A percentile compares a stretch with the other conserved stretches of the same genome.
Conservation (phyloP, 257 asterid genomes). For the Datura wrightii region DNA sequence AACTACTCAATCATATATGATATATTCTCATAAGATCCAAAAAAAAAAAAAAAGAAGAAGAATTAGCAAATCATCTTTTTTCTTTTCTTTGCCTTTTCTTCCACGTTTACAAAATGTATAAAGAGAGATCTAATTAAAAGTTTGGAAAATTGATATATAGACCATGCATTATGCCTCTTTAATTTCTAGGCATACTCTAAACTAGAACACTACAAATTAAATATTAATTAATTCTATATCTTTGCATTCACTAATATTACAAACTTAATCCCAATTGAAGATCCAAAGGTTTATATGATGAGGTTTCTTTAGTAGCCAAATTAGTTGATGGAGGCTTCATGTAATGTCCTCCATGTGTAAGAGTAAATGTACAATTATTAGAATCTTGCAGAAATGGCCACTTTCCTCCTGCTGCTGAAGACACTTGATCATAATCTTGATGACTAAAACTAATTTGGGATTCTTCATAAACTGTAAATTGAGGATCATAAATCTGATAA, state of each 20-base stretch:
- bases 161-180: slow-evolving; percentile 15
- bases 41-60: neutral
- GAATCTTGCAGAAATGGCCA: slow-evolving; percentile 42
- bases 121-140: neutral
- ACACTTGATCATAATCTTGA: slow-evolving; percentile 24
- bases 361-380: slow-evolving; percentile 44
- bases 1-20: neutral
- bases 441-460: slow-evolving; percentile 68
- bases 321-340: slow-evolving; percentile 36
- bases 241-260: slow-evolving; percentile 41
- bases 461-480: slow-evolving; percentile 48
- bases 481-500: slow-evolving; percentile 56
- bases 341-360: slow-evolving; percentile 44
- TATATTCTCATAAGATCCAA: neutral
- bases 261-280: slow-evolving; percentile 78
- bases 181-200: neutral
- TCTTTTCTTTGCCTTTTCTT: neutral
- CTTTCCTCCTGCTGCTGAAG: neutral
- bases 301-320: slow-evolving; percentile 47
- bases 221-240: slow-evolving; percentile 21
- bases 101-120: neutral
- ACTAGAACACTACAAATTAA: neutral
- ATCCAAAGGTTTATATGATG: slow-evolving; percentile 57
- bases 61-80: neutral
- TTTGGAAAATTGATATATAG: neutral